phyloP scores from a whole-genome alignment of 805 yeast species.

The Ogataea ramenticola region DNA sequence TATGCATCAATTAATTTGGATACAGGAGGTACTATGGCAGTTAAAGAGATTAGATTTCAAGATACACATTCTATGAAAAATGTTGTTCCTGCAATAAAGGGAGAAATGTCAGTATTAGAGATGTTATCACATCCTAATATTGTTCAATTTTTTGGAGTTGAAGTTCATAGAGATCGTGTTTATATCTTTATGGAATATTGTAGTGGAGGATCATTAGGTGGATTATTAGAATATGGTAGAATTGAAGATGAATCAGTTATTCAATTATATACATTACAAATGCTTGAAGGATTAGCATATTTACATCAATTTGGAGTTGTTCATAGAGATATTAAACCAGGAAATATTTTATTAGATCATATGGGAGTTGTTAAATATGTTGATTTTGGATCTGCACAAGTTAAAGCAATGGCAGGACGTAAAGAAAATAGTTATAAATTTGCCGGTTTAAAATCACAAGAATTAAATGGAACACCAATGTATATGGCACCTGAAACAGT shows the following conservation, averaged over 20 bases:
- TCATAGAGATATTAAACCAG: slow-evolving; percentile 97
- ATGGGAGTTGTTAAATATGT: slow-evolving; percentile 92
- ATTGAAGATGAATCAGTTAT: slow-evolving; percentile 92
- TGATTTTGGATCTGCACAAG: slow-evolving; percentile 97
- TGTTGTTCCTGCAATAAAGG: slow-evolving; percentile 83
- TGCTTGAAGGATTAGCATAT: slow-evolving; percentile 93
- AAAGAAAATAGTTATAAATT: slow-evolving; percentile 9
- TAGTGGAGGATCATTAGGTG: slow-evolving; percentile 89
- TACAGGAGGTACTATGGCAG: slow-evolving; percentile 95
- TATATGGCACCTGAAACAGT: slow-evolving; percentile 98
- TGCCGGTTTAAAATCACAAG: slow-evolving; percentile 20
- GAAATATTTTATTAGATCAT: slow-evolving; percentile 81
- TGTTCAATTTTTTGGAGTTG: slow-evolving; percentile 95
- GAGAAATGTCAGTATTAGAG: slow-evolving; percentile 94
- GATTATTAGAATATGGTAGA: slow-evolving; percentile 81
- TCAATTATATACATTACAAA: slow-evolving; percentile 82
- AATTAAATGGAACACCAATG: slow-evolving; percentile 93
- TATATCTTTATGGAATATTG: slow-evolving; percentile 97
- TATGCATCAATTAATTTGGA: slow-evolving; percentile 88
- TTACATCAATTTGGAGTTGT: slow-evolving; percentile 91
- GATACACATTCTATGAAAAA: slow-evolving; percentile 79
- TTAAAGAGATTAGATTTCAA: slow-evolving; percentile 87
- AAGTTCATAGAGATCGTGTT: slow-evolving; percentile 92
- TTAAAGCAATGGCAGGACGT: slow-evolving; percentile 41
- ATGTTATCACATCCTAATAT: slow-evolving; percentile 94